phyloP scores from a whole-genome alignment of 2,329 filamentous ascomycete species.

The Coniochaeta prunicola region DNA sequence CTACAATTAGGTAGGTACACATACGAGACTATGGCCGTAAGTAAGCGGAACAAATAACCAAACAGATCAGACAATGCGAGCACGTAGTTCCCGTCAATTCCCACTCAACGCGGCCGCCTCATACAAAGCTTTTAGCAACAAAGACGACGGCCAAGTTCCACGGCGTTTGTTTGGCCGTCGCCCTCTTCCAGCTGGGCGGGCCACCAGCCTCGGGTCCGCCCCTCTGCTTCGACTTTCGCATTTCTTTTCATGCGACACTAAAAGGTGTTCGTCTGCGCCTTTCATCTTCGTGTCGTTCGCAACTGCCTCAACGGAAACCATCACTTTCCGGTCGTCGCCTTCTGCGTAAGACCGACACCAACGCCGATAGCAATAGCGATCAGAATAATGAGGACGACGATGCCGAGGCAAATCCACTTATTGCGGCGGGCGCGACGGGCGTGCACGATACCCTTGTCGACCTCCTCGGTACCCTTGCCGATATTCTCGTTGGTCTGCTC shows the following conservation, averaged over 20 bases:
- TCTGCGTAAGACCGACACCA: slow-evolving; percentile 41
- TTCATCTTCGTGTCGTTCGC: neutral
- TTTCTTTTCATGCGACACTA: neutral
- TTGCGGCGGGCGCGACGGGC: slow-evolving; percentile 63
- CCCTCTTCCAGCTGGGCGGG: neutral
- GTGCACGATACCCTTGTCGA: slow-evolving; percentile 59
- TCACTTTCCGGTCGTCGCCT: slow-evolving; percentile 3
- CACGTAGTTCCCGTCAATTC: neutral
- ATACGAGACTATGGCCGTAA: neutral
- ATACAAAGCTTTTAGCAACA: neutral
- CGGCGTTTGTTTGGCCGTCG: neutral
- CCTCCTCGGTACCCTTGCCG: slow-evolving; percentile 61
- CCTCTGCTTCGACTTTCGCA: neutral
- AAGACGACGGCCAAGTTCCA: neutral
- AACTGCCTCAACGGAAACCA: neutral
- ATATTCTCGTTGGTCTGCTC: slow-evolving; percentile 59
- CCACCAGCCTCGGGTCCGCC: neutral
- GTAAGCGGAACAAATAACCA: neutral
- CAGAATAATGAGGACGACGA: slow-evolving; percentile 49
- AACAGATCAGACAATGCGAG: neutral
- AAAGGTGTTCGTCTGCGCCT: neutral
- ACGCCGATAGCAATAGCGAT: slow-evolving; percentile 48
- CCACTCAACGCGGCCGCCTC: neutral
- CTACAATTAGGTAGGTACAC: neutral
- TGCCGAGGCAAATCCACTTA: slow-evolving; percentile 73